Percentiles rank a stretch among this genome's conserved stretches.
Conservation (phyloP, 371 early-diverging fungal species). For the Chytridium lagenaria region DNA sequence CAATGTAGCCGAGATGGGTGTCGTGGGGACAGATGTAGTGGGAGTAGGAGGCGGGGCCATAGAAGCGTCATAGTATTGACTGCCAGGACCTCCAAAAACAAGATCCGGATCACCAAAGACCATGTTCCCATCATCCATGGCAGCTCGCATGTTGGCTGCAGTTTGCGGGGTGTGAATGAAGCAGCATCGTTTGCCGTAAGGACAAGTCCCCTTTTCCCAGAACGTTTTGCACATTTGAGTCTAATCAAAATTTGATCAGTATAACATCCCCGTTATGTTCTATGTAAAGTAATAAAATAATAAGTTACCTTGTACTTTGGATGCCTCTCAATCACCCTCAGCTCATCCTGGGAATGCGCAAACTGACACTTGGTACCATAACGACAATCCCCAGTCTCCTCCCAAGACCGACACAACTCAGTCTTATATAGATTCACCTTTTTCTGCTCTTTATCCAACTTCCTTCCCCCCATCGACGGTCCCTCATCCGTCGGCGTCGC, state of each 20-base stretch:
- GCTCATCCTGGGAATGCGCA: constrained; percentile 86
- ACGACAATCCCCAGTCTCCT: constrained; percentile 87
- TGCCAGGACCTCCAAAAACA: constrained; percentile 7
- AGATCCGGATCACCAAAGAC: constrained; percentile 1
- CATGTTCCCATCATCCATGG: not conserved
- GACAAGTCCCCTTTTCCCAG: constrained; percentile 70
- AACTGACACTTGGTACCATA: constrained; percentile 96
- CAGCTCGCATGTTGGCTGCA: not conserved
- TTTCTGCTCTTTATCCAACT: constrained; percentile 46
- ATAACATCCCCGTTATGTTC: no score
- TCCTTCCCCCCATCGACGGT: not conserved
- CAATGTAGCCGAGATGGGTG: not conserved
- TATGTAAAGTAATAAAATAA: no score
- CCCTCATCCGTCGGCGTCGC: not conserved
- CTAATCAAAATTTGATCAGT: no score
- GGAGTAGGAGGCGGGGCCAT: not conserved
- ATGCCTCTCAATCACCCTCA: constrained; percentile 84
- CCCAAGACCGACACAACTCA: constrained; percentile 92
- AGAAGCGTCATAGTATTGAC: not conserved
- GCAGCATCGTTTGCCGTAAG: constrained; percentile 76
- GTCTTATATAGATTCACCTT: constrained; percentile 91
- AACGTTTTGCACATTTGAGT: constrained; percentile 72
- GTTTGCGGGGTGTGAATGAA: constrained; percentile 62
- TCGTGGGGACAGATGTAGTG: not conserved
- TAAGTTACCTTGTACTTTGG: constrained; percentile 92